Percentiles rank a stretch among this genome's conserved stretches.
Conservation (phyloP, 176 grass and related monocot genomes). For the Aegilops sharonensis region DNA sequence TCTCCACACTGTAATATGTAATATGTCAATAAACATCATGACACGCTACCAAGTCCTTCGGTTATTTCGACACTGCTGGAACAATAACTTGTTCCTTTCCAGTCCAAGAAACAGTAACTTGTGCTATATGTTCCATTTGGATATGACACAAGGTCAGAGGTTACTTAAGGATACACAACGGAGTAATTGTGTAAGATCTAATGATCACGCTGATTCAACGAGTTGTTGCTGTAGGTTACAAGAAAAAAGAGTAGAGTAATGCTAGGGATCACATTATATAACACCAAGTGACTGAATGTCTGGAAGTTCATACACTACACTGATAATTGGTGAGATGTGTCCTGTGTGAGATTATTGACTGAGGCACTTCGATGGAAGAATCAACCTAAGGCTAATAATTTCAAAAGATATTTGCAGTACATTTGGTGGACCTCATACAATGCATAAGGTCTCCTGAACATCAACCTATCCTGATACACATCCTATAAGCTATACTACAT, state of each 20-base stretch:
- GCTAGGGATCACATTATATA: background rate
- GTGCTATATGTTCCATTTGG: background rate
- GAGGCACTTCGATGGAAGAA: background rate
- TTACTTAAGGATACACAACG: background rate
- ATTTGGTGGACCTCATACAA: background rate
- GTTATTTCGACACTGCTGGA: background rate
- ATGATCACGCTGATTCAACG: background rate
- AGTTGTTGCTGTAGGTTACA: background rate
- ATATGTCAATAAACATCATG: background rate
- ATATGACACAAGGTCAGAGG: background rate
- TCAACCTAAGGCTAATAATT: constrained; percentile 3
- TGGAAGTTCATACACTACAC: background rate
- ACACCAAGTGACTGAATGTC: background rate
- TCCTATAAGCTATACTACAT: background rate
- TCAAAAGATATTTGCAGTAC: background rate
- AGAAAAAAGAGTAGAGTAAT: background rate
- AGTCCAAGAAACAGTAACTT: background rate
- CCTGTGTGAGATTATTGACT: background rate
- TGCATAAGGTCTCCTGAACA: background rate
- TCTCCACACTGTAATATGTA: background rate
- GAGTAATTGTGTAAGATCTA: background rate
- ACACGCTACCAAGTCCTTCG: background rate
- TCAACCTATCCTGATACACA: background rate
- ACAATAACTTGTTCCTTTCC: background rate
- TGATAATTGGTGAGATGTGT: background rate